phyloP scores from a whole-genome alignment of 306 rosid genomes.

The Vigna nakashimae region DNA sequence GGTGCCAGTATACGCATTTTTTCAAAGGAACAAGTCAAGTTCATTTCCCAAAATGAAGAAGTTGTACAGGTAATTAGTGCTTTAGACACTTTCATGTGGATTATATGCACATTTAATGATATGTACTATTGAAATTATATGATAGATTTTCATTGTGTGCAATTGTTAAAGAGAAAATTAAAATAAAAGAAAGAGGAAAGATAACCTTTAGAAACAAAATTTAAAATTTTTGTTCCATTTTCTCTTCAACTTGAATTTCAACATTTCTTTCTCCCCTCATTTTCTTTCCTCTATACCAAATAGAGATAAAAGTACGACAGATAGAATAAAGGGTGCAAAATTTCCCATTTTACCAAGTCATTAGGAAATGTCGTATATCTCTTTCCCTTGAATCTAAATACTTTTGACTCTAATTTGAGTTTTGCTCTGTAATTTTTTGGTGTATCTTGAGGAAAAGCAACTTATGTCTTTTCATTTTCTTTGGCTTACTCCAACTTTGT shows the following conservation, averaged over 20 bases:
- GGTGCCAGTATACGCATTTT: slow-evolving; percentile 85
- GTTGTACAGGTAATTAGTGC: slow-evolving; percentile 76
- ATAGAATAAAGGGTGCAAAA: neutral
- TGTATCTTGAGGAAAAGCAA: too few relatives aligned
- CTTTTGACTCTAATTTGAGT: too few relatives aligned
- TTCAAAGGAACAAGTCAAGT: slow-evolving; percentile 74
- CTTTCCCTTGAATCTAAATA: too few relatives aligned
- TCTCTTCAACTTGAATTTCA: neutral
- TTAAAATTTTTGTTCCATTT: neutral
- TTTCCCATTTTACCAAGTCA: neutral
- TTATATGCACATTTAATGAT: slow-evolving; percentile 8
- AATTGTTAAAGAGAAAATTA: neutral
- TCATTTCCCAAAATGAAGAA: slow-evolving; percentile 67
- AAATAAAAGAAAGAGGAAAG: too few relatives aligned
- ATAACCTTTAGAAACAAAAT: neutral
- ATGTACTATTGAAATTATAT: slow-evolving; percentile 1
- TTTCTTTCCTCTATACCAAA: neutral
- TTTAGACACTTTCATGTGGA: slow-evolving; percentile 18
- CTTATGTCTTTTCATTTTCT: too few relatives aligned
- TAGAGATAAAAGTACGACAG: neutral
- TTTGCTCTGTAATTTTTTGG: too few relatives aligned
- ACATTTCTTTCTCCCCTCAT: neutral
- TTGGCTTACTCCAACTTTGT: too few relatives aligned
- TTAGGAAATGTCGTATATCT: too few relatives aligned
- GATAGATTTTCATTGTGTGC: neutral